Evolutionary conservation across 2,329 filamentous ascomycete genomes (phyloP).

Genomic region (Sphaerulina vaccinii): DNA sequence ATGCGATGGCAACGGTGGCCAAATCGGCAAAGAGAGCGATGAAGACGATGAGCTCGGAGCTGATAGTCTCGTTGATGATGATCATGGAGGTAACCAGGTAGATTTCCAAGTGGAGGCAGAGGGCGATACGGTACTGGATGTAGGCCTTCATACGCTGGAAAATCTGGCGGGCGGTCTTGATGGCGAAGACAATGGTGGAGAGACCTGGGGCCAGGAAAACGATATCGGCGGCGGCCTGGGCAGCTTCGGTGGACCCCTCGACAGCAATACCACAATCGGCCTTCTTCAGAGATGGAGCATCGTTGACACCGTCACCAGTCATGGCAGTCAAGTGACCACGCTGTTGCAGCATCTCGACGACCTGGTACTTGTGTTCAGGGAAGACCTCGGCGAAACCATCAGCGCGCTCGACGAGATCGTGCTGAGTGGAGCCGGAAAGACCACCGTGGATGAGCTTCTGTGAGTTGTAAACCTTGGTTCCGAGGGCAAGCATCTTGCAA

Average conservation of each 20-base stretch:
- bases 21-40: constrained; percentile 76
- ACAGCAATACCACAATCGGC: constrained; percentile 73
- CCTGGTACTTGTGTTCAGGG: constrained; percentile 74
- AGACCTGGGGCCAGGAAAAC: constrained; percentile 73
- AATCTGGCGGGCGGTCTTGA: constrained; percentile 72
- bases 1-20: constrained; percentile 74
- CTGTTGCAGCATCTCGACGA: constrained; percentile 73
- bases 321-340: constrained; percentile 71
- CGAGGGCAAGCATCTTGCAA: constrained; percentile 76
- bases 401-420: constrained; percentile 73
- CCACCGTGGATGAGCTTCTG: constrained; percentile 74
- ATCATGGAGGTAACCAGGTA: constrained; percentile 77
- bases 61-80: constrained; percentile 75
- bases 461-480: constrained; percentile 79
- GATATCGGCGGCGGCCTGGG: constrained; percentile 70
- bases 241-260: constrained; percentile 69
- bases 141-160: constrained; percentile 79
- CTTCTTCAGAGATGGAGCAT: constrained; percentile 71
- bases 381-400: constrained; percentile 74
- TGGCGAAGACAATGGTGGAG: constrained; percentile 68
- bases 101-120: constrained; percentile 71
- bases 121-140: constrained; percentile 73
- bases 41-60: constrained; percentile 72
- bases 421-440: constrained; percentile 69
- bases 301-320: constrained; percentile 75